Evolutionary conservation across 2,329 filamentous ascomycete species (phyloP), one percentile per base, ranked within the genome.

Genomic region (Pseudocercospora musae): DNA sequence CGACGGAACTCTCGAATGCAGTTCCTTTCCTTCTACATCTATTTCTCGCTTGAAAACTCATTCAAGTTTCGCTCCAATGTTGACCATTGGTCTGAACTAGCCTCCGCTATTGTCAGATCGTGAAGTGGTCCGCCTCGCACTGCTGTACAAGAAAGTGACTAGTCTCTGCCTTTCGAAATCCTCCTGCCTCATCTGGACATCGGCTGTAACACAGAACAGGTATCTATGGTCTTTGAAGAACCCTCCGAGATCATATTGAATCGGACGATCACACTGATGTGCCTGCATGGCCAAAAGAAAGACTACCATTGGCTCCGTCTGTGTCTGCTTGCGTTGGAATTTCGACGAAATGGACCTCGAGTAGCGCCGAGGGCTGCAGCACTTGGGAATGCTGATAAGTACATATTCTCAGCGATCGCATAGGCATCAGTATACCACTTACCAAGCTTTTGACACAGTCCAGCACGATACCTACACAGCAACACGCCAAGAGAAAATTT

Each of bases 401-500:
- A 40, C 10, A 40, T 40, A 5, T 18, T 18, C 7, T 7, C 15
- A 40, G 37, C 37, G 5, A 18, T 40, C 13, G 1, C 37, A 40
- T 15, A 40, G 6, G 44, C 15, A 9, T 48, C 18, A 48, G 44
- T 11, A 48, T 6, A 4, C 4, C 10, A 6, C 18, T 9, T 48
- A 4, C 23, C 44, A 4, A 15, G 3, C 33, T n/a, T 9, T 4
- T 7, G 23, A 3, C 13, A 23, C 8, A 23, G 2, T 21, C 18
- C 18, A 48, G 21, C 18, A 11, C 1, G 1, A 23, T 7, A 23
- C 4, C 4, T 4, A 48, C 4, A 48, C 21, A 13, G 20, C 5
- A 20, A 4, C 44, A 40, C 37, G 37, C 21, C 40, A 62, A 52
- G n/a, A 62, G 58, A 40, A 58, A 62, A 27, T 10, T n/a, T n/a